Evolutionary conservation across 352 stramenopile species (phyloP).

Genomic region (Globisporangium ultimum): DNA sequence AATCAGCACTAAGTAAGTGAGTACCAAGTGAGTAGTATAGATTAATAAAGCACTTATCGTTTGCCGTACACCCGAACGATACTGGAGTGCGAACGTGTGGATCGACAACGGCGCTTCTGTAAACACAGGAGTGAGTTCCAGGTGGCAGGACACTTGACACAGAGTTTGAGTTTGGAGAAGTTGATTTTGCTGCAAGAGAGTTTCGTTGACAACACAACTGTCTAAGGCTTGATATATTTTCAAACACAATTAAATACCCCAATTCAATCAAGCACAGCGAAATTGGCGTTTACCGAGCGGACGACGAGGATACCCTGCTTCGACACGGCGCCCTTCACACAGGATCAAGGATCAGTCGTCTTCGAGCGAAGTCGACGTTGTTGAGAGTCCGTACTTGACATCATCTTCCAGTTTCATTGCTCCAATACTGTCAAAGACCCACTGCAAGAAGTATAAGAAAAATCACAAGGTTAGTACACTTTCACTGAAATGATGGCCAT

Average conservation of each 20-base stretch:
- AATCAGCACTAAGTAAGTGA: too few species aligned
- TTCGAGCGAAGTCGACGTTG: background rate
- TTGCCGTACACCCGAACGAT: too few species aligned
- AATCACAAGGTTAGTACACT: background rate
- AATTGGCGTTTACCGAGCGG: background rate
- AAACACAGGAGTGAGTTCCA: too few species aligned
- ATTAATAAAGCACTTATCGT: too few species aligned
- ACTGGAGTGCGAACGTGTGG: too few species aligned
- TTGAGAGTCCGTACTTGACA: conserved; percentile 17
- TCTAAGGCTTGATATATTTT: background rate
- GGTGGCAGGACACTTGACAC: too few species aligned
- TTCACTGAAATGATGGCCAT: background rate
- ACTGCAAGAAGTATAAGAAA: conserved; percentile 19
- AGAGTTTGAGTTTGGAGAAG: too few species aligned
- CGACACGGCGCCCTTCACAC: too few species aligned
- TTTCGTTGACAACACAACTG: too few species aligned
- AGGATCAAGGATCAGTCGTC: conserved; percentile 9
- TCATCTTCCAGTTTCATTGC: conserved; percentile 58
- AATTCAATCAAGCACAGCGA: background rate
- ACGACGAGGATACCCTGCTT: background rate
- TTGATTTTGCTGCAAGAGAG: too few species aligned
- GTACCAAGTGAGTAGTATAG: too few species aligned
- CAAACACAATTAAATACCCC: conserved; percentile 1
- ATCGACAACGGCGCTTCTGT: too few species aligned
- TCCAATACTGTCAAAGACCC: conserved; percentile 78